These are phyloP conservation scores for Arthrobotrys iridis DNA, from an alignment of 2,329 filamentous ascomycete genomes.

Conservation along the genomic window DNA sequence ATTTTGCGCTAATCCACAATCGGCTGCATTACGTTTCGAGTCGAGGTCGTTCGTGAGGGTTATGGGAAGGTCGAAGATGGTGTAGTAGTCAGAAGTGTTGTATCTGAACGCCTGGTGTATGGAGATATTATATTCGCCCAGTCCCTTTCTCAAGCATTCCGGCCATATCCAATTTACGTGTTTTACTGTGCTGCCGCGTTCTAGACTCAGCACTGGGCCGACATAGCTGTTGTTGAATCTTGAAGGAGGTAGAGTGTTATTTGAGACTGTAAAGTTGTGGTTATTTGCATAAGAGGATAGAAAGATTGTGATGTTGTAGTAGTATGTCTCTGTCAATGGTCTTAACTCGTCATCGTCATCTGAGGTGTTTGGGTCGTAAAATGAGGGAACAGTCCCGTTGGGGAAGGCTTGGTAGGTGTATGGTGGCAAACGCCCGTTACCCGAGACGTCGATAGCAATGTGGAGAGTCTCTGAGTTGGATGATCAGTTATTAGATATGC, in stretches of 20 bases:
- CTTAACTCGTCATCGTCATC: not conserved
- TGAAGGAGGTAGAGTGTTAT: conserved; percentile 65
- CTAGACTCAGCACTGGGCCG: conserved; percentile 72
- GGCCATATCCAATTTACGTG: conserved; percentile 79
- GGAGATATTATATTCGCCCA: conserved; percentile 75
- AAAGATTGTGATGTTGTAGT: conserved; percentile 73
- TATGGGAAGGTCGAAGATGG: conserved; percentile 76
- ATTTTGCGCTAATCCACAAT: conserved; percentile 68
- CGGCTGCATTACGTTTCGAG: conserved; percentile 62
- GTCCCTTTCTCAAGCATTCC: conserved; percentile 70
- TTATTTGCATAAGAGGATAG: conserved; percentile 72
- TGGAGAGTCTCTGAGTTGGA: conserved; percentile 67
- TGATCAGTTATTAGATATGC: conserved; percentile 51
- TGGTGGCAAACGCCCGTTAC: conserved; percentile 71
- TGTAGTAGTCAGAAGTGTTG: conserved; percentile 73
- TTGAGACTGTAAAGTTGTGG: conserved; percentile 75
- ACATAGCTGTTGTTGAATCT: conserved; percentile 67
- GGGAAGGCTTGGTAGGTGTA: conserved; percentile 68
- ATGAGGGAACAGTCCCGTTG: conserved; percentile 66
- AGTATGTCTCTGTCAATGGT: conserved; percentile 24
- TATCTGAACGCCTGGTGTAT: conserved; percentile 76
- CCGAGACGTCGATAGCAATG: conserved; percentile 73
- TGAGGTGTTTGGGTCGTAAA: conserved; percentile 8
- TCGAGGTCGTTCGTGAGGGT: conserved; percentile 73
- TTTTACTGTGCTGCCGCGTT: conserved; percentile 75